A percentile compares a stretch with the other conserved stretches of the same genome.
These are phyloP conservation scores for Cladobotryum protrusum DNA, from an alignment of 2,329 filamentous ascomycete genomes.

Conservation along the genomic window DNA sequence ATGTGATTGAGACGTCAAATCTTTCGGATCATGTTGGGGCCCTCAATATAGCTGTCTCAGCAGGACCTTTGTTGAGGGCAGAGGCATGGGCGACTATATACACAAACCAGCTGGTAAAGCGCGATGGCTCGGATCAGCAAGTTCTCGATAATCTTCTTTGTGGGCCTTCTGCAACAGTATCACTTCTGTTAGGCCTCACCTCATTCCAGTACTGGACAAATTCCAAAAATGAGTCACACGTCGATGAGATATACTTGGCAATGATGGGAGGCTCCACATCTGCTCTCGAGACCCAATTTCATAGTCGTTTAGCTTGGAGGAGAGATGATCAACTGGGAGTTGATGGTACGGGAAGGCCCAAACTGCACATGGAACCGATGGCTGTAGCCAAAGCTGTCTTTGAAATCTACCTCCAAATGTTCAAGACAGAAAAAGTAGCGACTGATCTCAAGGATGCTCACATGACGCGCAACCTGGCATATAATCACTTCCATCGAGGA, in stretches of 20 bases:
- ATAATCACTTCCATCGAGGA: slow-evolving; percentile 30
- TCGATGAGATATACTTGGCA: slow-evolving; percentile 32
- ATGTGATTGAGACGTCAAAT: slow-evolving; percentile 51
- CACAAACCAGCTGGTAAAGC: slow-evolving; percentile 40
- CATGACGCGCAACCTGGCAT: slow-evolving; percentile 13
- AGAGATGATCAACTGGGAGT: slow-evolving; percentile 24
- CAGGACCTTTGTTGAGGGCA: slow-evolving; percentile 40
- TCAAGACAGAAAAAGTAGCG: slow-evolving; percentile 29
- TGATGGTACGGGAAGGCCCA: slow-evolving; percentile 13
- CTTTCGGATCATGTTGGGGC: slow-evolving; percentile 34
- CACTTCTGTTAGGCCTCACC: slow-evolving; percentile 44
- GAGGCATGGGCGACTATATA: slow-evolving; percentile 41
- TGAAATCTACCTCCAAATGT: slow-evolving; percentile 40
- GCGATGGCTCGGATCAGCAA: slow-evolving; percentile 17
- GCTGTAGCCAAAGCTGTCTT: slow-evolving; percentile 28
- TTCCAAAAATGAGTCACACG: slow-evolving; percentile 32
- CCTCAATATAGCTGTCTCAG: slow-evolving; percentile 34
- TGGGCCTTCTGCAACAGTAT: slow-evolving; percentile 40
- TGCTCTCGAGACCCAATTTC: slow-evolving; percentile 16
- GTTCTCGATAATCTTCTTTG: slow-evolving; percentile 38
- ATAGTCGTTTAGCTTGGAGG: slow-evolving; percentile 22
- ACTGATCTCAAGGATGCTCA: slow-evolving; percentile 9
- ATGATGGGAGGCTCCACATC: slow-evolving; percentile 11
- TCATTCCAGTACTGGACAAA: slow-evolving; percentile 48
- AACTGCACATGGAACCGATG: slow-evolving; percentile 16